Conservation (phyloP, 306 rosid species). For the Begonia masoniana region DNA sequence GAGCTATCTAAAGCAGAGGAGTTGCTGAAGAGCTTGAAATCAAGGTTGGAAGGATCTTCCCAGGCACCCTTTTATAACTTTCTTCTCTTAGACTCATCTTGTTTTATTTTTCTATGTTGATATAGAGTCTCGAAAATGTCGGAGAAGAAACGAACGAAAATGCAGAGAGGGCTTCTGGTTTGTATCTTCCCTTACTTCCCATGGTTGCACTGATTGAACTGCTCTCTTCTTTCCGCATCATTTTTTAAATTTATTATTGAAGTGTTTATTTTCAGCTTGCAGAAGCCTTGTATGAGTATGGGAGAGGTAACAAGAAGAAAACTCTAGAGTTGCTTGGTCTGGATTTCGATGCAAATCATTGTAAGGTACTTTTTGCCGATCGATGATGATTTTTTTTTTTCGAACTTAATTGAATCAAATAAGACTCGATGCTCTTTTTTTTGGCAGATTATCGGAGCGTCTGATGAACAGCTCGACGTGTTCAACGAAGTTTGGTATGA, state of each 20-base stretch:
- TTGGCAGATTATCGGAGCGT: constrained; percentile 66
- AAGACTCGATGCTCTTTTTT: not conserved
- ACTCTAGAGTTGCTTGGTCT: constrained; percentile 64
- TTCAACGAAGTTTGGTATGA: constrained; percentile 75
- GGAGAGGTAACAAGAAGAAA: constrained; percentile 35
- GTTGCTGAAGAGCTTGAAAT: constrained; percentile 49
- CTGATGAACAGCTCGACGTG: constrained; percentile 79
- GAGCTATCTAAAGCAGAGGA: constrained; percentile 48
- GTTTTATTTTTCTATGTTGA: not conserved
- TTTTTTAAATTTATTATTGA: not conserved
- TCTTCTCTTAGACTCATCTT: not conserved
- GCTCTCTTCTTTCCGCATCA: not conserved
- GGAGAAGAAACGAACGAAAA: constrained; percentile 38
- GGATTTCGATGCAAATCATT: constrained; percentile 50
- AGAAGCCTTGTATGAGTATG: constrained; percentile 74
- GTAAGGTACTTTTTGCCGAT: constrained; percentile 35
- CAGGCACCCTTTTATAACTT: not conserved
- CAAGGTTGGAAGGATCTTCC: constrained; percentile 36
- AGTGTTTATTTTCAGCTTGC: constrained; percentile 45
- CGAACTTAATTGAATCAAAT: not conserved
- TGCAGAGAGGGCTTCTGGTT: constrained; percentile 59
- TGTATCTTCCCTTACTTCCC: constrained; percentile 12
- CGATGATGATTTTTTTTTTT: not conserved
- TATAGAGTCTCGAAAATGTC: constrained; percentile 49
- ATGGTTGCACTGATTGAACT: not conserved